These are phyloP conservation scores for Scutellaria minor DNA, from an alignment of 257 asterid species.

Conservation along the genomic window DNA sequence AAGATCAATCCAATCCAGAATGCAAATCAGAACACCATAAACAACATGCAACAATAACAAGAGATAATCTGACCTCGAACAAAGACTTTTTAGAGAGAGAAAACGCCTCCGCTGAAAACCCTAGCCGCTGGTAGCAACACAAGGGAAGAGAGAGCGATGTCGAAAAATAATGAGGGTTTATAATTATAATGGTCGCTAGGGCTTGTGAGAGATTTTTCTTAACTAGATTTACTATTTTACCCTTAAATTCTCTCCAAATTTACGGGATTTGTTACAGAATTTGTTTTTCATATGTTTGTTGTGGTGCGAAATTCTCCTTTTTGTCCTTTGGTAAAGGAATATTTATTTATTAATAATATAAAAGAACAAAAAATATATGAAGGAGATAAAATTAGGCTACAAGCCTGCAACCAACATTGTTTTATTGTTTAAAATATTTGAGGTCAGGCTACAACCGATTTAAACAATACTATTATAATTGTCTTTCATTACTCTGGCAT, in stretches of 20 bases:
- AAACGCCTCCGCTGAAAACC: conserved; percentile 7
- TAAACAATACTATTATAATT: too few relatives aligned
- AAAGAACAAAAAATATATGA: too few relatives aligned
- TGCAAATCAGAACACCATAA: not conserved
- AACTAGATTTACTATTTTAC: not conserved
- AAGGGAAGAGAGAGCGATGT: not conserved
- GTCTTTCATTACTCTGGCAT: too few relatives aligned
- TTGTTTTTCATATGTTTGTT: too few relatives aligned
- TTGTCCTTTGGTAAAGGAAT: too few relatives aligned
- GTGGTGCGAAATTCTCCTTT: too few relatives aligned
- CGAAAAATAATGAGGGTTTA: not conserved
- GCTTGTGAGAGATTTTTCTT: not conserved
- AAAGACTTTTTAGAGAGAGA: not conserved
- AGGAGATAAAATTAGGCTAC: too few relatives aligned
- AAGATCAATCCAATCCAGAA: not conserved
- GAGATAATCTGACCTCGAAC: not conserved
- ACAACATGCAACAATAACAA: not conserved
- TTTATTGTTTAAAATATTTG: too few relatives aligned
- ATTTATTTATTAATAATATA: too few relatives aligned
- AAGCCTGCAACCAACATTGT: too few relatives aligned
- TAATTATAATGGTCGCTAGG: conserved; percentile 8
- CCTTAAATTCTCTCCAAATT: not conserved
- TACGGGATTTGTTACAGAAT: not conserved
- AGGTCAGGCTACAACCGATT: too few relatives aligned
- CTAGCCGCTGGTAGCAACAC: conserved; percentile 27